phyloP scores from a whole-genome alignment of 306 rosid genomes.

The Senna tora region DNA sequence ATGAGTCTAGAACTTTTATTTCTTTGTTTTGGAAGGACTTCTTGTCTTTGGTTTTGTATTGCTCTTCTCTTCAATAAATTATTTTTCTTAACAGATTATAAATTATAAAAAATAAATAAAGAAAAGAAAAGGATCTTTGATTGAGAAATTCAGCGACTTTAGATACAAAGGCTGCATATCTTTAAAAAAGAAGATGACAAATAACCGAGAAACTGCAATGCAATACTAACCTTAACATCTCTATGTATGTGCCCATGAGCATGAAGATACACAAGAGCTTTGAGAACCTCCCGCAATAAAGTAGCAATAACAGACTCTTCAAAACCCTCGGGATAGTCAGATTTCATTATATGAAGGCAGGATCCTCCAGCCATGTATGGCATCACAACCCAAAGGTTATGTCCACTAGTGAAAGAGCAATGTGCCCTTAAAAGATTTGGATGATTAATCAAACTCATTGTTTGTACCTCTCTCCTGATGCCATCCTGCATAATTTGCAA shows the following conservation, averaged over 20 bases:
- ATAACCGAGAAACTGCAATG: constrained; percentile 8
- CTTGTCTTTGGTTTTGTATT: no score
- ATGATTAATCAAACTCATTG: constrained; percentile 86
- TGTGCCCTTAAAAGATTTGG: constrained; percentile 80
- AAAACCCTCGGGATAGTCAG: constrained; percentile 78
- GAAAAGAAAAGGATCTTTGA: background rate
- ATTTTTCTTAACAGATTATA: no score
- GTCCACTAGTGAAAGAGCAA: constrained; percentile 93
- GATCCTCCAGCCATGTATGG: constrained; percentile 99
- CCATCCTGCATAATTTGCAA: constrained; percentile 77
- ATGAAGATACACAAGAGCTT: constrained; percentile 94
- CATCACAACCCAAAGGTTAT: constrained; percentile 98
- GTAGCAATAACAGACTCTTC: constrained; percentile 94
- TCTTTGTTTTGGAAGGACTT: no score
- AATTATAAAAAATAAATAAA: background rate
- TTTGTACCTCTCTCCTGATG: constrained; percentile 87
- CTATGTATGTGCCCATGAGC: constrained; percentile 94
- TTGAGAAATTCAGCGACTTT: constrained; percentile 15
- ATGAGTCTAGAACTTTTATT: no score
- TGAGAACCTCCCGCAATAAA: constrained; percentile 87
- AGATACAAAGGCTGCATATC: constrained; percentile 27
- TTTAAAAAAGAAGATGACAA: background rate
- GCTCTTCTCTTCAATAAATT: no score
- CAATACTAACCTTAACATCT: constrained; percentile 92
- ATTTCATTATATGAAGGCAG: constrained; percentile 96